These are phyloP conservation scores for Penicillium sp. DNA, from an alignment of 2,329 filamentous ascomycete genomes.

Conservation along the genomic window DNA sequence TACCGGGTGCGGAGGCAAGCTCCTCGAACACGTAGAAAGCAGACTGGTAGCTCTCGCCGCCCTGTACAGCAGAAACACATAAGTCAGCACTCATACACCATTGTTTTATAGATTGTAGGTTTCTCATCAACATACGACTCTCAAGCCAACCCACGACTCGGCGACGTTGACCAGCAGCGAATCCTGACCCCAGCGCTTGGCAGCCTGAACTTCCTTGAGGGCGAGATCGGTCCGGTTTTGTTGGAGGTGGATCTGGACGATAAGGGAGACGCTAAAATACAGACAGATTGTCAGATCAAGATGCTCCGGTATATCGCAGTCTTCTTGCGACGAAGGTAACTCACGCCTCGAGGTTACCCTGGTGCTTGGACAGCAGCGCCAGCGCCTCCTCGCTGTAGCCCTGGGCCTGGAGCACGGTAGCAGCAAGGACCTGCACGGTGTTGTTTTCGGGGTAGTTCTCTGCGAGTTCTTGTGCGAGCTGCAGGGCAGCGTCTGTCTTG, in stretches of 20 bases:
- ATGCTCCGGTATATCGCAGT: neutral
- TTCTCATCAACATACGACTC: conserved; percentile 63
- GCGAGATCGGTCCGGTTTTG: conserved; percentile 92
- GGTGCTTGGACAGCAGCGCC: conserved; percentile 74
- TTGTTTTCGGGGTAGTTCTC: conserved; percentile 69
- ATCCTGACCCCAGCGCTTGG: conserved; percentile 92
- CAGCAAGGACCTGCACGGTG: conserved; percentile 76
- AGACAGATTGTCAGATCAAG: conserved; percentile 12
- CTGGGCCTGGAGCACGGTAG: conserved; percentile 75
- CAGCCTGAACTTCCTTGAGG: conserved; percentile 80
- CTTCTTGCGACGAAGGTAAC: conserved; percentile 36
- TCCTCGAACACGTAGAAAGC: conserved; percentile 98
- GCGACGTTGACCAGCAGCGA: conserved; percentile 89
- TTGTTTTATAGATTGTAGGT: too few relatives aligned
- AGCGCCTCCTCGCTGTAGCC: conserved; percentile 85
- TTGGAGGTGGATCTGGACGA: conserved; percentile 86
- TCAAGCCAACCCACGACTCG: conserved; percentile 90
- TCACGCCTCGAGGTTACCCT: conserved; percentile 76
- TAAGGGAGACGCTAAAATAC: conserved; percentile 67
- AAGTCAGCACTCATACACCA: neutral
- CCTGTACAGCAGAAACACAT: conserved; percentile 50
- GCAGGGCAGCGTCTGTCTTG: conserved; percentile 61
- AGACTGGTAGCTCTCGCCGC: conserved; percentile 93
- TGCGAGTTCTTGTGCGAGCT: conserved; percentile 65
- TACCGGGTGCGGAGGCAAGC: conserved; percentile 81